Conservation (phyloP, 2,329 filamentous ascomycete species). For the Colletotrichum sp. region DNA sequence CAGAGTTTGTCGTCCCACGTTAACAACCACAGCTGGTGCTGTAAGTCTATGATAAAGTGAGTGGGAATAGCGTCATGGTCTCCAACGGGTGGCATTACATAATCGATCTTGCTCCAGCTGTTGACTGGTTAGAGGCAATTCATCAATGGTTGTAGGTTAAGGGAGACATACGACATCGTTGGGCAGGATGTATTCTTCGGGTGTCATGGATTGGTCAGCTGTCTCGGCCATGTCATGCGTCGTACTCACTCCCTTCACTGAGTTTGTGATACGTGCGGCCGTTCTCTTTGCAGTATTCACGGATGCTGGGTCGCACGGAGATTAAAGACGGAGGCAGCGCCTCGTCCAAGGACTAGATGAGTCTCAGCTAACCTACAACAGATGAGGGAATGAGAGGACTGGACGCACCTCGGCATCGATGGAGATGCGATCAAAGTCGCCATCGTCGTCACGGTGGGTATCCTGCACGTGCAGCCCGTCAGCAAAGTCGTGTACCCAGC, state of each 20-base stretch:
- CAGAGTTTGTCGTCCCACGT: slow-evolving; percentile 36
- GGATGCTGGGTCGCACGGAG: not conserved
- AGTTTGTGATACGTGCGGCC: slow-evolving; percentile 18
- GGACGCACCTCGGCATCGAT: not conserved
- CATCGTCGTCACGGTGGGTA: not conserved
- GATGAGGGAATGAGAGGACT: not conserved
- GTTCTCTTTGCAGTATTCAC: slow-evolving; percentile 1
- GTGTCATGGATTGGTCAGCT: not conserved
- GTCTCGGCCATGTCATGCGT: not conserved
- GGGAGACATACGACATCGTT: slow-evolving; percentile 26
- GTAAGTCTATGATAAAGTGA: slow-evolving; percentile 30
- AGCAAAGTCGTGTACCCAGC: not conserved
- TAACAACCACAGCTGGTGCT: slow-evolving; percentile 38
- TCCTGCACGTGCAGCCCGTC: not conserved
- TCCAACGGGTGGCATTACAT: not conserved
- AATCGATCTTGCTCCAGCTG: slow-evolving; percentile 30
- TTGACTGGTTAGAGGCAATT: not conserved
- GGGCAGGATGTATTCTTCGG: slow-evolving; percentile 28
- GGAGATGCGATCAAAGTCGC: not conserved
- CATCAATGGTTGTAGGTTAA: not conserved
- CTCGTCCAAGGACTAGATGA: not conserved
- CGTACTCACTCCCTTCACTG: slow-evolving; percentile 25
- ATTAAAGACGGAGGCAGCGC: not conserved
- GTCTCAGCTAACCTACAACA: not conserved
- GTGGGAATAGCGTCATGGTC: not conserved